phyloP scores from a whole-genome alignment of 257 asterid genomes.

The Fraxinus excelsior region DNA sequence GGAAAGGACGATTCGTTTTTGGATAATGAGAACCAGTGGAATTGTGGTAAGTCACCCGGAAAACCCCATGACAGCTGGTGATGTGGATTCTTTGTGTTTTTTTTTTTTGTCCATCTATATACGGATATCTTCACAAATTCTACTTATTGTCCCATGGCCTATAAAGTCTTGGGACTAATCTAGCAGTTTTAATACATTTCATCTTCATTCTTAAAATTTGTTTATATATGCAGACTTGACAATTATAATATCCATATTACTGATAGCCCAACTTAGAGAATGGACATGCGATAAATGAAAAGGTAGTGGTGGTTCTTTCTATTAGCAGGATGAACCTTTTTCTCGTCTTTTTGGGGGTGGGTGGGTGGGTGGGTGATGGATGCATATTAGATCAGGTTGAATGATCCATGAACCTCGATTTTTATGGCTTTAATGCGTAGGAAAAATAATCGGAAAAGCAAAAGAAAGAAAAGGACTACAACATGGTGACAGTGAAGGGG shows the following conservation, averaged over 20 bases:
- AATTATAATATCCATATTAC: not conserved
- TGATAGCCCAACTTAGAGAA: not conserved
- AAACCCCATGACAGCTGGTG: not conserved
- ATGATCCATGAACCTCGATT: not conserved
- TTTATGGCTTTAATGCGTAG: not conserved
- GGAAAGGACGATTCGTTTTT: constrained; percentile 50
- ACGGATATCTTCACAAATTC: not conserved
- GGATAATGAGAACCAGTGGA: constrained; percentile 43
- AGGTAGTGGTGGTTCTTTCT: not conserved
- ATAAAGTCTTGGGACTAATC: not conserved
- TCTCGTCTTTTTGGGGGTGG: not conserved
- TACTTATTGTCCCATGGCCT: not conserved
- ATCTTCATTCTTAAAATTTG: not conserved
- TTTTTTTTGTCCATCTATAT: not conserved
- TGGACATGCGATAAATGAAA: not conserved
- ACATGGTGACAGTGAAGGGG: not conserved
- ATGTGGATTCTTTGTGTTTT: constrained; percentile 16
- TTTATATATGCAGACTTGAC: not conserved
- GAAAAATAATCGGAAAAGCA: not conserved
- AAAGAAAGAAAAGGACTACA: not conserved
- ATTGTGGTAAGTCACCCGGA: constrained; percentile 56
- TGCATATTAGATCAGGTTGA: not conserved
- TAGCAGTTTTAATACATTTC: not conserved
- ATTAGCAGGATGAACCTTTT: not conserved
- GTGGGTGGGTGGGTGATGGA: not conserved